Evolutionary conservation across 495 filamentous ascomycete genomes (phyloP), one percentile per base, ranked within the genome.

Genomic region (Diplogelasinospora grovesii): DNA sequence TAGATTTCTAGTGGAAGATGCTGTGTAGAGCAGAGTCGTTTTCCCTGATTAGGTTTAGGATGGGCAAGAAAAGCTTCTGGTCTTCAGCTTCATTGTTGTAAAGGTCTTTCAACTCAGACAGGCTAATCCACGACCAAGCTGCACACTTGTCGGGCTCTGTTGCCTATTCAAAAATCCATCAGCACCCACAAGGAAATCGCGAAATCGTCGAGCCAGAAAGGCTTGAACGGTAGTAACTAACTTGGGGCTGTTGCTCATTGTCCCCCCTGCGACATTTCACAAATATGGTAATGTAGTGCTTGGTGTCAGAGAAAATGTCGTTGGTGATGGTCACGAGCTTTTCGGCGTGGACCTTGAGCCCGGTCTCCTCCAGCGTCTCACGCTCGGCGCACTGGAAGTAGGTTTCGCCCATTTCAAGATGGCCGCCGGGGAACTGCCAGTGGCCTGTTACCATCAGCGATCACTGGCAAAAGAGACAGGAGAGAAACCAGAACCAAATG

Each of bases 291-390:
- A 84, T 65, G 45, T 85, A 85, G 48, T 85, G 82, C 55, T 76
- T 78, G 0, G 54, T 54, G 24, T 64, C 64, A 0, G 51, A 56
- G 46, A 84, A 78, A n/a, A 78, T 45, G 39, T 74, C 73, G 45
- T 85, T 81, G 15, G 76, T 82, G 11, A 75, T 59, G 3, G 72
- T 73, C 19, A 82, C 22, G 22, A 76, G 63, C 19, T 57, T 61
- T 21, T 73, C 22, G 8, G 70, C 64, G 1, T 29, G 49, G 8
- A 83, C 66, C 0, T 56, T 38, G 3, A 85, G 60, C 3, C 74
- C 82, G 0, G 82, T 83, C 54, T 86, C 82, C 53, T 86, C 82
- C 7, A 76, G 57, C 1, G 75, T 62, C 52, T 85, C 82, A n/a
- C 82, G 72, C 34, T 56, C 68, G 0, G 81, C 80, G 50, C 79